Evolutionary conservation across 306 rosid species (phyloP).

Genomic region (Cucurbita maxima): DNA sequence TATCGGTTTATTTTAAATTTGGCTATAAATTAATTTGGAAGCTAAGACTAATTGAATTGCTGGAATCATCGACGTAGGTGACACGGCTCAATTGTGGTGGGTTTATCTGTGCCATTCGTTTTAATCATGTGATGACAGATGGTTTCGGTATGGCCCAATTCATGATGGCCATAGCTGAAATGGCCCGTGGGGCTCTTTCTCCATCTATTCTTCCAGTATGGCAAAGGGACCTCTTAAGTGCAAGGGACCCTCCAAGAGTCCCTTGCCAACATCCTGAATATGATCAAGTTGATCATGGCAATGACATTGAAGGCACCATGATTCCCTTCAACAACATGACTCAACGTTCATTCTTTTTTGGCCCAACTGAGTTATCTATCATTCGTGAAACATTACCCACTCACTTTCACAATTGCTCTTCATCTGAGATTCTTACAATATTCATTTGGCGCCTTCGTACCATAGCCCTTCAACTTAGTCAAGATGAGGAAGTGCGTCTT

Average conservation of each 20-base stretch:
- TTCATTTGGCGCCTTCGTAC: slow-evolving; percentile 14
- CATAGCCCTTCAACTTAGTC: slow-evolving; percentile 4
- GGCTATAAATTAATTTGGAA: background rate
- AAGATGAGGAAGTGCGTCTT: background rate
- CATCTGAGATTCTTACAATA: slow-evolving; percentile 1
- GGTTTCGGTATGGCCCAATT: background rate
- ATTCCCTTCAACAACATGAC: background rate
- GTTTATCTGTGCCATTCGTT: slow-evolving; percentile 8
- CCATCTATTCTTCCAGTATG: slow-evolving; percentile 20
- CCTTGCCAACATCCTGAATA: slow-evolving; percentile 5
- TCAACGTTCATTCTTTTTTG: slow-evolving; percentile 6
- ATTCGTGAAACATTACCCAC: slow-evolving; percentile 1
- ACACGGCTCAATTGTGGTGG: slow-evolving; percentile 19
- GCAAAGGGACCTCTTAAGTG: background rate
- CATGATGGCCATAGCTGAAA: slow-evolving; percentile 8
- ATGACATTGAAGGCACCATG: background rate
- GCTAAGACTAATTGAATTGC: background rate
- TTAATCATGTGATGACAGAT: slow-evolving; percentile 16
- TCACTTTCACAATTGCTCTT: background rate
- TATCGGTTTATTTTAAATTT: background rate
- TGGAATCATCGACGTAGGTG: background rate
- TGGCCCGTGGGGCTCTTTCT: background rate
- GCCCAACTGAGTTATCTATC: background rate
- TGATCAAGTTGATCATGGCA: background rate
- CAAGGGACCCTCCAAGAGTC: slow-evolving; percentile 11